Conservation (phyloP, 1,284 basidiomycete species). For the Ustilago lituana region DNA sequence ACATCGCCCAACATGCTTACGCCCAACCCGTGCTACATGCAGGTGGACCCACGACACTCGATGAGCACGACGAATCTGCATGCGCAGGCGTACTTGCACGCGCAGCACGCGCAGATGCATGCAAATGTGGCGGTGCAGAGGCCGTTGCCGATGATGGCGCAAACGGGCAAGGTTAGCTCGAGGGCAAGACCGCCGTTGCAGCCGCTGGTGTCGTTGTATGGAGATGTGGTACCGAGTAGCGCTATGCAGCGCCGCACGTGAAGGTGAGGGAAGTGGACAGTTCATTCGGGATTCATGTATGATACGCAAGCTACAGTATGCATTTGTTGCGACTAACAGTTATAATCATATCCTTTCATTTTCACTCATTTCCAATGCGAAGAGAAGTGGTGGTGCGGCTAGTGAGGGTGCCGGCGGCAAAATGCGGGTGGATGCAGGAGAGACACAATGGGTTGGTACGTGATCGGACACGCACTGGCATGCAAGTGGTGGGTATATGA, state of each 20-base stretch:
- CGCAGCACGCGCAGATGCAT: constrained; percentile 20
- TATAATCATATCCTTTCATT: too few relatives aligned
- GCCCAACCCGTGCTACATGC: neutral
- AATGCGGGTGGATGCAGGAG: too few relatives aligned
- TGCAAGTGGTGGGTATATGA: too few relatives aligned
- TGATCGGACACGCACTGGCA: too few relatives aligned
- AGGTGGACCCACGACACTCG: constrained; percentile 15
- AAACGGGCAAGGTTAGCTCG: constrained; percentile 18
- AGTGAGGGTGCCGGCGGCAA: too few relatives aligned
- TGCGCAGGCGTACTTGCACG: constrained; percentile 34
- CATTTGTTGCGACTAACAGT: too few relatives aligned
- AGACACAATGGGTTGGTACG: too few relatives aligned
- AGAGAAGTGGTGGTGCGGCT: too few relatives aligned
- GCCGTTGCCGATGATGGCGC: constrained; percentile 15
- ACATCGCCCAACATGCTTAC: constrained; percentile 14
- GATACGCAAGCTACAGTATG: too few relatives aligned
- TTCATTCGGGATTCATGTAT: too few relatives aligned
- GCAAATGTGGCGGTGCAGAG: constrained; percentile 1
- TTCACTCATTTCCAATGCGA: too few relatives aligned
- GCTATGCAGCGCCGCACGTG: constrained; percentile 11
- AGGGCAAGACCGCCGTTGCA: constrained; percentile 11
- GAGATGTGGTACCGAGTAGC: constrained; percentile 29
- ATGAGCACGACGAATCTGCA: constrained; percentile 44
- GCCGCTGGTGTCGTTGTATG: constrained; percentile 33
- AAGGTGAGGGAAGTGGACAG: neutral